These are phyloP conservation scores for Bipolaris bicolor DNA, from an alignment of 2,329 filamentous ascomycete genomes.

Conservation along the genomic window DNA sequence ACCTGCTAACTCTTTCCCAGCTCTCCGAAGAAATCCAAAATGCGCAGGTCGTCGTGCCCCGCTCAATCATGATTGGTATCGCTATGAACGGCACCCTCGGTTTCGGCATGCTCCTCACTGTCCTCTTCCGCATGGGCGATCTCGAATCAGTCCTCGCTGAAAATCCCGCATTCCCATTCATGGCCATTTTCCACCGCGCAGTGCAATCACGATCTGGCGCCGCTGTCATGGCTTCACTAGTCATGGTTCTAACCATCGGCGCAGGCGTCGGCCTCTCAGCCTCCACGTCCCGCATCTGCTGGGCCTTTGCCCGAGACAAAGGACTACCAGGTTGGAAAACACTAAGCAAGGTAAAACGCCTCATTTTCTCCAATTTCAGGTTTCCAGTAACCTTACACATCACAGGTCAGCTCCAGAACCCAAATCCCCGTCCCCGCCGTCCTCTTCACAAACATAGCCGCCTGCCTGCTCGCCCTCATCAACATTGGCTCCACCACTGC, in stretches of 20 bases:
- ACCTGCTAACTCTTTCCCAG: slow-evolving; percentile 24
- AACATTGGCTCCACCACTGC: slow-evolving; percentile 52
- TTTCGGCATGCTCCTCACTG: slow-evolving; percentile 37
- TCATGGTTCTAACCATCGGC: slow-evolving; percentile 42
- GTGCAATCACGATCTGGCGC: slow-evolving; percentile 45
- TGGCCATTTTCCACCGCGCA: slow-evolving; percentile 55
- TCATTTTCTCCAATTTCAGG: not conserved
- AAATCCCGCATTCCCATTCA: slow-evolving; percentile 53
- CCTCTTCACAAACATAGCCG: slow-evolving; percentile 41
- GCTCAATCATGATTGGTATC: slow-evolving; percentile 48
- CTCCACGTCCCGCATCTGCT: slow-evolving; percentile 48
- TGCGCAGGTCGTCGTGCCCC: slow-evolving; percentile 38
- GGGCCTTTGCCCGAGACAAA: slow-evolving; percentile 50
- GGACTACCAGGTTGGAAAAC: slow-evolving; percentile 48
- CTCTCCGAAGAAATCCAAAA: slow-evolving; percentile 41
- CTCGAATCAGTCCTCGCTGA: slow-evolving; percentile 37
- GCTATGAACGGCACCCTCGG: slow-evolving; percentile 48
- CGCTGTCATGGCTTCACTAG: slow-evolving; percentile 51
- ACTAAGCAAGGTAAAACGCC: slow-evolving; percentile 18
- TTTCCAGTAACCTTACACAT: too few relatives aligned
- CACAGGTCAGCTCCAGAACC: slow-evolving; percentile 29
- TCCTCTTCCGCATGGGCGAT: slow-evolving; percentile 44
- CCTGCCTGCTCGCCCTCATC: slow-evolving; percentile 54
- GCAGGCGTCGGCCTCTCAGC: slow-evolving; percentile 46
- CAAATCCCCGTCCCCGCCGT: slow-evolving; percentile 46